Evolutionary conservation across 192 early-diverging fungal species (phyloP), one percentile per base, ranked within the genome.

Genomic region (Entomortierella lignicola): DNA sequence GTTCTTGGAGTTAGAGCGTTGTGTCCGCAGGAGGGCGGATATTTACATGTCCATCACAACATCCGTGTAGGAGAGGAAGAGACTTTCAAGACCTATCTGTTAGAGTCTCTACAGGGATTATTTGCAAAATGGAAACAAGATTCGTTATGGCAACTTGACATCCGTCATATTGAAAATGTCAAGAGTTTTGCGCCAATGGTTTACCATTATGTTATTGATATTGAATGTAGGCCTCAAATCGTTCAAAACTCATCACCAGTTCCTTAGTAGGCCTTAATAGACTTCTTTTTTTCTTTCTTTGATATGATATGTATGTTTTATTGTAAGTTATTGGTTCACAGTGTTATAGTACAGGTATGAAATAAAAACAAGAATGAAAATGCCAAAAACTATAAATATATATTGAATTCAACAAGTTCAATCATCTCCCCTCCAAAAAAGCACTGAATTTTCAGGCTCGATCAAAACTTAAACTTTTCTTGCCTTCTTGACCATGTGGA

Each of bases 141-240:
- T 15, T 58, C 7, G 29, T 27, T 44, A 32, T 72, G 71, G 71
- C 53, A 55, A 7, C 47, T 82, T 15, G 20, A 64, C 11, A 71
- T 82, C 21, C 39, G 54, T 4, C 81, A 82, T 29, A 53, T 70
- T 44, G 81, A 82, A 39, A 70, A 68, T 23, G 73, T 82, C 50
- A 82, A 82, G 43, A 82, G 81, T 29, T 82, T 71, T 77, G 81
- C 81, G 20, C 81, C 81, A 0, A 42, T 68, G 50, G 73, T 82
- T 8, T 77, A 72, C 18, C 81, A 82, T 37, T 82, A 82, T 48
- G 81, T 82, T 15, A 21, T 64, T 26, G 81, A 82, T 65, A 58
- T 82, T 12, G 72, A 77, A 39, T 82, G 81, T 37, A 55, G 66
- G 23, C 81, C 72, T 12, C 12, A 37, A 37, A 37, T 37, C 34